Percentiles rank a stretch among this genome's conserved stretches.
Conservation (phyloP, 2,329 filamentous ascomycete species). For the Trichophyton verrucosum region DNA sequence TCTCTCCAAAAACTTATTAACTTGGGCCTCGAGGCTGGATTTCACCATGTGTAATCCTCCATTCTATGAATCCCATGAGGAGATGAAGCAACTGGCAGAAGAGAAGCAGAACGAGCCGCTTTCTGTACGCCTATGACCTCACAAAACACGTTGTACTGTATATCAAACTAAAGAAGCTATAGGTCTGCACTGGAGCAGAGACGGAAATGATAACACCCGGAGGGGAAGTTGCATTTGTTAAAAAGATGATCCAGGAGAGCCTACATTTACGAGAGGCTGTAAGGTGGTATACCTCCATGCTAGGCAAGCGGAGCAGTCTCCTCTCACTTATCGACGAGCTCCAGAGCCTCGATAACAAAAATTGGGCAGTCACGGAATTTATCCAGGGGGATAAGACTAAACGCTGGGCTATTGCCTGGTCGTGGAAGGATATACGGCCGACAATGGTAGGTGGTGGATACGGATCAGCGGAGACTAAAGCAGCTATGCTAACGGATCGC, state of each 20-base stretch:
- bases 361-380: slow-evolving; percentile 73
- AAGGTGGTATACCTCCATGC: slow-evolving; percentile 83
- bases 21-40: slow-evolving; percentile 42
- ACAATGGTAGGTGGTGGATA: slow-evolving; percentile 32
- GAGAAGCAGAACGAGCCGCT: slow-evolving; percentile 56
- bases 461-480: slow-evolving; percentile 8
- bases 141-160: not conserved
- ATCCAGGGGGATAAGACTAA: slow-evolving; percentile 66
- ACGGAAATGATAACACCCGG: slow-evolving; percentile 77
- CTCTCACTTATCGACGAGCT: slow-evolving; percentile 49
- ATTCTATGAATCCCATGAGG: slow-evolving; percentile 66
- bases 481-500: slow-evolving; percentile 14
- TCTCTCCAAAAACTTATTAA: not conserved
- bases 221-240: slow-evolving; percentile 65
- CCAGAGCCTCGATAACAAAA: slow-evolving; percentile 47
- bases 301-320: slow-evolving; percentile 67
- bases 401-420: slow-evolving; percentile 84
- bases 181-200: slow-evolving; percentile 57
- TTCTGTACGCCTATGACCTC: slow-evolving; percentile 36
- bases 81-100: slow-evolving; percentile 53
- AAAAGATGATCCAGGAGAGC: slow-evolving; percentile 59
- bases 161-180: slow-evolving; percentile 6
- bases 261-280: slow-evolving; percentile 47
- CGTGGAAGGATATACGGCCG: slow-evolving; percentile 57
- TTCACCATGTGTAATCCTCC: slow-evolving; percentile 93